Evolutionary conservation across 2,329 filamentous ascomycete species (phyloP), one percentile per base, ranked within the genome.

Genomic region (Aschersonia sp.): DNA sequence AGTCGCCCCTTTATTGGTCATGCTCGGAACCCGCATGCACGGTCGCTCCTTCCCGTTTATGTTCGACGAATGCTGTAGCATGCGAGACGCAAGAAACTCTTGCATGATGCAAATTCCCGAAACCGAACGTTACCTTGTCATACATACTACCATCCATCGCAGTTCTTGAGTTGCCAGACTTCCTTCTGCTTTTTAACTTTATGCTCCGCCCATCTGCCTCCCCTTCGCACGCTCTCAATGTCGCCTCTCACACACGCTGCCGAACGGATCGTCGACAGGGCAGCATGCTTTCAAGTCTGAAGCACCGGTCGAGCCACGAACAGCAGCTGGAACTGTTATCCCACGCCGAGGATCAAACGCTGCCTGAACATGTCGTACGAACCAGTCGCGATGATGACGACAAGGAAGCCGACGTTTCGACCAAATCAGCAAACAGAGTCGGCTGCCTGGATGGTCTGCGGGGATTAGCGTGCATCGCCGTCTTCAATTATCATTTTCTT

Each of bases 401-500:
- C 33, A 46, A 46, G 29, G 11, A 33, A 6, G 11, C 46, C 49
- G 14, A 41, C 31, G 2, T 40, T 45, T 11, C 44, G 49, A 30
- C 46, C 48, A 31, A 50, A 47, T 50, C 47, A 47, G 45, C 51
- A 29, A 63, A 64, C 55, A 66, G 67, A 55, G 64, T 68, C 52
- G 57, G 53, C 45, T 63, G 59, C 31, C 63, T 68, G 39, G 66
- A 68, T 52, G 66, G 66, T 11, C 59, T 68, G 2, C 60, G 66
- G n/a, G 66, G 66, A 45, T 59, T 67, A 49, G 66, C 66, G 12
- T 68, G 64, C 48, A 60, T 68, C 32, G 56, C 66, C 37, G 66
- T 68, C 47, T 68, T 68, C 59, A 68, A 66, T 45, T 68, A 66
- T 49, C 65, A 68, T 50, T 67, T 67, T 47, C 56, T 68, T 43